Evolutionary conservation across 306 rosid species (phyloP).

Genomic region (Inga leiocalycina): DNA sequence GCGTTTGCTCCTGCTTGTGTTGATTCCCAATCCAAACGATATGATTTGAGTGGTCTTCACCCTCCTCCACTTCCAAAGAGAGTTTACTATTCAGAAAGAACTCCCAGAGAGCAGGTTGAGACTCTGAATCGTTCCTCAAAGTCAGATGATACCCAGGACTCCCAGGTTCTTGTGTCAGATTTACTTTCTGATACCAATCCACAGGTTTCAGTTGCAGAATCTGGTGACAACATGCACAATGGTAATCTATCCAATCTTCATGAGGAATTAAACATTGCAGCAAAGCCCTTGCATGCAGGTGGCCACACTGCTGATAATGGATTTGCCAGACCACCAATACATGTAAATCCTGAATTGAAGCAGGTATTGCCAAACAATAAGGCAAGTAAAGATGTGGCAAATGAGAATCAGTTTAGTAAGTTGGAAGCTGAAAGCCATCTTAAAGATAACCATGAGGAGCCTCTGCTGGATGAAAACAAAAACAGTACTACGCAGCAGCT

Average conservation of each 20-base stretch:
- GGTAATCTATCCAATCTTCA: conserved; percentile 34
- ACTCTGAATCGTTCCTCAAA: conserved; percentile 60
- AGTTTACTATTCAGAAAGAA: conserved; percentile 54
- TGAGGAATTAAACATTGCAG: conserved; percentile 40
- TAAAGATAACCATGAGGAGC: conserved; percentile 26
- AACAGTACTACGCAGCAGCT: conserved; percentile 31
- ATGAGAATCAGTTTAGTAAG: conserved; percentile 4
- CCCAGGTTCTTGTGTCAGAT: conserved; percentile 50
- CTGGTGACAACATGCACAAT: conserved; percentile 41
- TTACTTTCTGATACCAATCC: conserved; percentile 44
- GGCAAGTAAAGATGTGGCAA: not conserved
- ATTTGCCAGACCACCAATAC: conserved; percentile 22
- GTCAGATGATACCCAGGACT: conserved; percentile 57
- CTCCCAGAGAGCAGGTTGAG: conserved; percentile 65
- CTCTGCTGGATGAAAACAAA: conserved; percentile 34
- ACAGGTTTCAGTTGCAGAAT: conserved; percentile 35
- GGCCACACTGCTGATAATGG: conserved; percentile 45
- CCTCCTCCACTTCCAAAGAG: conserved; percentile 54
- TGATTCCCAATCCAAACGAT: conserved; percentile 44
- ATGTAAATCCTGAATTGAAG: conserved; percentile 15
- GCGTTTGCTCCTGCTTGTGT: conserved; percentile 45
- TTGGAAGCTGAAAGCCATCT: not conserved
- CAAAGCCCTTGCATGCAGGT: conserved; percentile 36
- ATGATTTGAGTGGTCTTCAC: conserved; percentile 45
- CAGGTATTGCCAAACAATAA: not conserved